These are phyloP conservation scores for Pichia paraexigua DNA, from an alignment of 805 yeast genomes.

Conservation along the genomic window DNA sequence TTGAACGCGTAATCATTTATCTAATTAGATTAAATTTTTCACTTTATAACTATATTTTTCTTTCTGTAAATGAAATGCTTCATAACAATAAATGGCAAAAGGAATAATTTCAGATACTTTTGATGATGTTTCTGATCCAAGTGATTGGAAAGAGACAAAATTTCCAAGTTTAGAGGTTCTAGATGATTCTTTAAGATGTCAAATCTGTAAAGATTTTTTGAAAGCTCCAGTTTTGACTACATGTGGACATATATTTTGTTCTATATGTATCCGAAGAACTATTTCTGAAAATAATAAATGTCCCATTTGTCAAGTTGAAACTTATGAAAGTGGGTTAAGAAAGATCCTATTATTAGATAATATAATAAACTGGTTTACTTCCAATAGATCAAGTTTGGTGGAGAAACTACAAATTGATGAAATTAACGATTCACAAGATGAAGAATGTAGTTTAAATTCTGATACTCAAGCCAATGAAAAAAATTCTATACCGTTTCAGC, in stretches of 20 bases:
- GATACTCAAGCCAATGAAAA: constrained; percentile 12
- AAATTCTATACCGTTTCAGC: neutral
- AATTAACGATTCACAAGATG: constrained; percentile 10
- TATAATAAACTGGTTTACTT: constrained; percentile 44
- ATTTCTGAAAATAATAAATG: constrained; percentile 54
- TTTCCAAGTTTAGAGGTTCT: constrained; percentile 51
- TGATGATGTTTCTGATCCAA: constrained; percentile 49
- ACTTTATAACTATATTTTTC: neutral
- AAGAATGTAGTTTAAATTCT: constrained; percentile 22
- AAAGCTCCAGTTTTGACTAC: constrained; percentile 74
- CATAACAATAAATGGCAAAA: neutral
- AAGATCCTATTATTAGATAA: constrained; percentile 69
- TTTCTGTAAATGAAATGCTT: neutral
- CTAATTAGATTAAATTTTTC: neutral
- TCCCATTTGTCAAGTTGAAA: constrained; percentile 69
- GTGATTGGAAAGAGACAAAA: constrained; percentile 55
- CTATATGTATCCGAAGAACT: constrained; percentile 72
- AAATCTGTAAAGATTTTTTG: constrained; percentile 78
- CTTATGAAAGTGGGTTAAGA: constrained; percentile 60
- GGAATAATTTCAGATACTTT: constrained; percentile 14
- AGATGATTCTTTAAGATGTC: constrained; percentile 72
- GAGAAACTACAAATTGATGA: constrained; percentile 20
- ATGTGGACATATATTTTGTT: constrained; percentile 87
- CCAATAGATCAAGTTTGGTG: constrained; percentile 34
- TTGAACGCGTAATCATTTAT: neutral